Evolutionary conservation across 148 eudicot genomes (phyloP).

Genomic region (Pouteria glomerata): DNA sequence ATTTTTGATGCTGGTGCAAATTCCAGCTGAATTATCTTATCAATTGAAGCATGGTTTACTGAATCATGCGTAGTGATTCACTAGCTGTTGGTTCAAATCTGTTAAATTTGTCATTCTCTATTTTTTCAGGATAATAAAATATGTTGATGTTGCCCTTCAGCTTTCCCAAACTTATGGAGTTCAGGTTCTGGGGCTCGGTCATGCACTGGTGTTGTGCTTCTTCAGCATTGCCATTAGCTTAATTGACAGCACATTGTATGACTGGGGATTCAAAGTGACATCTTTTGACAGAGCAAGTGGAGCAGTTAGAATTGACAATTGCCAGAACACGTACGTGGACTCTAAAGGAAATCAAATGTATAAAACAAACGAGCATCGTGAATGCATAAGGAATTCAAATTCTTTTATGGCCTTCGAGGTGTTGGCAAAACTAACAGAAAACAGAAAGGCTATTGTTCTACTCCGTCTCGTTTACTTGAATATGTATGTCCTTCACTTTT

Average conservation of each 20-base stretch:
- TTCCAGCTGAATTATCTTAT: not conserved
- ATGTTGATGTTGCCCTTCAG: slow-evolving; percentile 27
- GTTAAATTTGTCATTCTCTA: not conserved
- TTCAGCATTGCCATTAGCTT: slow-evolving; percentile 25
- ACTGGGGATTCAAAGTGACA: slow-evolving; percentile 22
- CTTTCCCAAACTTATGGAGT: slow-evolving; percentile 23
- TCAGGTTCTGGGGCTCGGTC: slow-evolving; percentile 20
- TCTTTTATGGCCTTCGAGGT: slow-evolving; percentile 20
- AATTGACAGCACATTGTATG: slow-evolving; percentile 23
- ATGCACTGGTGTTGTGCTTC: slow-evolving; percentile 15
- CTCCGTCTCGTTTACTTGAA: slow-evolving; percentile 31
- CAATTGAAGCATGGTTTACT: not conserved
- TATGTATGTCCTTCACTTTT: slow-evolving; percentile 17
- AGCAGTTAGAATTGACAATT: not conserved
- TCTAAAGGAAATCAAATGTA: slow-evolving; percentile 8
- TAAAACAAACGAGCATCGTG: slow-evolving; percentile 15
- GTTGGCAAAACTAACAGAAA: slow-evolving; percentile 19
- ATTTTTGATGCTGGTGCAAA: not conserved
- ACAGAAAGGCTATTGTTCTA: slow-evolving; percentile 21
- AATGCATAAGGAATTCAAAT: slow-evolving; percentile 17
- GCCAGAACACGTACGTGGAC: slow-evolving; percentile 11
- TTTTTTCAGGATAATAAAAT: slow-evolving; percentile 21
- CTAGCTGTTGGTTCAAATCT: not conserved
- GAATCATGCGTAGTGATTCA: not conserved
- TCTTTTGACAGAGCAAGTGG: slow-evolving; percentile 8